Conservation (phyloP, 176 grass and related monocot species). For the Aegilops tauschii region DNA sequence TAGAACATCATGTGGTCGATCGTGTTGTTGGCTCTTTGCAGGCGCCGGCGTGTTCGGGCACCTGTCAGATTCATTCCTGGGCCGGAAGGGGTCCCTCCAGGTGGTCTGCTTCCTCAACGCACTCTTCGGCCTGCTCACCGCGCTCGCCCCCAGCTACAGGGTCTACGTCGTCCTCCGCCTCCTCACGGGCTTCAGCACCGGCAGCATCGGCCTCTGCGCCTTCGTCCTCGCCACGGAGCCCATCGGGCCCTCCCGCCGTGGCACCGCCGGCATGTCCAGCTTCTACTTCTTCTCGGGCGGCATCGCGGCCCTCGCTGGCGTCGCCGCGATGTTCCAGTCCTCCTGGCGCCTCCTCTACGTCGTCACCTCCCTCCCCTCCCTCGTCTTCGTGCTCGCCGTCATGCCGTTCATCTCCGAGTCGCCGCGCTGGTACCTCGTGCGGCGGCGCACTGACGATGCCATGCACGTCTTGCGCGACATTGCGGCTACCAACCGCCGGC, state of each 20-base stretch:
- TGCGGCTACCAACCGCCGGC: constrained; percentile 43
- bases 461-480: constrained; percentile 50
- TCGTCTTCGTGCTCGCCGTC: constrained; percentile 46
- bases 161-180: constrained; percentile 58
- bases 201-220: constrained; percentile 69
- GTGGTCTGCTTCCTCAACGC: constrained; percentile 67
- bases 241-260: constrained; percentile 55
- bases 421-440: constrained; percentile 86
- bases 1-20: neutral
- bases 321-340: constrained; percentile 54
- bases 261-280: constrained; percentile 70
- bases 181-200: constrained; percentile 86
- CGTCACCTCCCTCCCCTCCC: constrained; percentile 65
- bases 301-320: constrained; percentile 57
- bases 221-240: constrained; percentile 95
- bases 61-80: constrained; percentile 78
- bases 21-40: neutral
- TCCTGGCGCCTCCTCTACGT: constrained; percentile 77
- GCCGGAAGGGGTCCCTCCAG: constrained; percentile 54
- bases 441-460: constrained; percentile 42
- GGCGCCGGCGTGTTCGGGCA: constrained; percentile 92
- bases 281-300: constrained; percentile 97
- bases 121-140: constrained; percentile 74
- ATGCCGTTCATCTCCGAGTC: constrained; percentile 78
- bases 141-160: constrained; percentile 54